A percentile compares a stretch with the other conserved stretches of the same genome.
Conservation (phyloP, 2,329 filamentous ascomycete genomes). For the Pseudogymnoascus sp. region DNA sequence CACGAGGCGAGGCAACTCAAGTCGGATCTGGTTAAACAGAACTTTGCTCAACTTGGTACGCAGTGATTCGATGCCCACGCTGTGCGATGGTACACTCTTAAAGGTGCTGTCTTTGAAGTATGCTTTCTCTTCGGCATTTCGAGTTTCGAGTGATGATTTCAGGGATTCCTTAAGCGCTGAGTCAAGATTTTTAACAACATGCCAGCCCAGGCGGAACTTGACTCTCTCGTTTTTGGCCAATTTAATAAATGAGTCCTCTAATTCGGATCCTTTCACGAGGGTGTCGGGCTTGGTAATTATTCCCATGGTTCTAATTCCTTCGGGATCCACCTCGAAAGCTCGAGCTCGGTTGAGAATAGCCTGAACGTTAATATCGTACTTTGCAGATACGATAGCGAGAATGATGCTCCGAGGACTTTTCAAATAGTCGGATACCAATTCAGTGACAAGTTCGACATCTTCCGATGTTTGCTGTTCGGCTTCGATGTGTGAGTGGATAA, state of each 20-base stretch:
- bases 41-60: conserved; percentile 37
- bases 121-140: conserved; percentile 18
- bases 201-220: conserved; percentile 43
- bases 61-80: conserved; percentile 36
- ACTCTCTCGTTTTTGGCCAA: conserved; percentile 39
- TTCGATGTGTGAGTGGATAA: conserved; percentile 42
- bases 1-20: conserved; percentile 16
- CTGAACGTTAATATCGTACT: conserved; percentile 54
- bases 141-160: conserved; percentile 1
- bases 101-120: conserved; percentile 26
- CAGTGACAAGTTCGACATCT: conserved; percentile 38
- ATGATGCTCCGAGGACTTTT: conserved; percentile 47
- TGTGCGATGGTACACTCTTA: conserved; percentile 19
- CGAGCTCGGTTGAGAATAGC: conserved; percentile 38
- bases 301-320: conserved; percentile 33
- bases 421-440: conserved; percentile 45
- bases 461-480: conserved; percentile 32
- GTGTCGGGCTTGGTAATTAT: conserved; percentile 54
- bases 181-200: conserved; percentile 40
- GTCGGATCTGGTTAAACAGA: conserved; percentile 16
- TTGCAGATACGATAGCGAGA: conserved; percentile 46
- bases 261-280: conserved; percentile 28
- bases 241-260: conserved; percentile 32
- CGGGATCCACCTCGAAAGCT: conserved; percentile 28
- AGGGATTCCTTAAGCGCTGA: conserved; percentile 19